Evolutionary conservation across 257 asterid genomes (phyloP).

Genomic region (Nicotiana undulata): DNA sequence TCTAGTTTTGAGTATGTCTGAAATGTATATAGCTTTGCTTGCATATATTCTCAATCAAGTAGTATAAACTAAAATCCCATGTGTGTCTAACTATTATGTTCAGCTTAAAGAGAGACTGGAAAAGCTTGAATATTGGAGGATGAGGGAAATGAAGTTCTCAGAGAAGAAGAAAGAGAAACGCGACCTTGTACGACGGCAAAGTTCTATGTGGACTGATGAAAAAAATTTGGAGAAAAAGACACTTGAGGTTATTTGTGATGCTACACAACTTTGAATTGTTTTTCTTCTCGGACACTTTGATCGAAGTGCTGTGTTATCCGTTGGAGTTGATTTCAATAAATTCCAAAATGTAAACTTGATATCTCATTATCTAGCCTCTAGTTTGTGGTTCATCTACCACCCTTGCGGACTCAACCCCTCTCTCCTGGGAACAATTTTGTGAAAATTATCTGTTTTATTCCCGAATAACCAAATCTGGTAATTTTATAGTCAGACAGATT

Average conservation of each 20-base stretch:
- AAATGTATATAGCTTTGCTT: background rate
- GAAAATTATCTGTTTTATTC: background rate
- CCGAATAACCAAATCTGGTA: background rate
- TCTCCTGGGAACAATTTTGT: background rate
- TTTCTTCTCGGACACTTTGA: background rate
- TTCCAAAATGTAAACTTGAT: background rate
- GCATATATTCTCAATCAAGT: background rate
- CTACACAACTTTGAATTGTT: constrained; percentile 7
- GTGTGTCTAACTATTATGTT: background rate
- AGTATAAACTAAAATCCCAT: background rate
- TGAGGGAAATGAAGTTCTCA: constrained; percentile 37
- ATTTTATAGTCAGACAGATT: background rate
- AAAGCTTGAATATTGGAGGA: constrained; percentile 80
- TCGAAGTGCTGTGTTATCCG: background rate
- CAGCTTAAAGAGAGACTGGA: constrained; percentile 73
- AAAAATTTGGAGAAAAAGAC: constrained; percentile 25
- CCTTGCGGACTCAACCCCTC: background rate
- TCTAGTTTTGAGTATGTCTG: background rate
- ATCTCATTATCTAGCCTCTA: background rate
- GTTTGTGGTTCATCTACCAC: background rate
- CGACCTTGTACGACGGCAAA: constrained; percentile 45
- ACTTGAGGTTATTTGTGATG: constrained; percentile 11
- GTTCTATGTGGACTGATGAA: constrained; percentile 62
- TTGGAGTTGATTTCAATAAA: background rate
- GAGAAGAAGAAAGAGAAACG: constrained; percentile 51